Evolutionary conservation across 495 filamentous ascomycete genomes (phyloP).

Genomic region (Rhypophila decipiens): DNA sequence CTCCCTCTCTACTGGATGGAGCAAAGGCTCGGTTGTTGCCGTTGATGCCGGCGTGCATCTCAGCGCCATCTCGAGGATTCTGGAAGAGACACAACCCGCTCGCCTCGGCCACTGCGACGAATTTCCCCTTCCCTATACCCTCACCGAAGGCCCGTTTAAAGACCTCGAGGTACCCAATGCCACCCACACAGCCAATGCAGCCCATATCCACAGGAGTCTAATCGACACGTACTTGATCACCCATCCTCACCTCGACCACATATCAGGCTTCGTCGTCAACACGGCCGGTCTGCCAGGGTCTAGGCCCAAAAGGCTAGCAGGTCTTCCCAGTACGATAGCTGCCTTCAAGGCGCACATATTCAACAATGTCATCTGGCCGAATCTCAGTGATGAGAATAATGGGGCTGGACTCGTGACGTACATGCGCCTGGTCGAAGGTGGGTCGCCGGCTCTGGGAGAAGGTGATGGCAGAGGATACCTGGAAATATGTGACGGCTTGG

Average conservation of each 20-base stretch:
- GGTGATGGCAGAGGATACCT: conserved; percentile 74
- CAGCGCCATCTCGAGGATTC: conserved; percentile 67
- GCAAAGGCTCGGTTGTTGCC: conserved; percentile 71
- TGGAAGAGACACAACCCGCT: conserved; percentile 45
- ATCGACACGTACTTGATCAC: conserved; percentile 87
- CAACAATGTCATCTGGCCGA: conserved; percentile 97
- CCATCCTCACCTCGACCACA: conserved; percentile 90
- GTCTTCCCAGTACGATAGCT: conserved; percentile 73
- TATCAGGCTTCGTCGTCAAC: conserved; percentile 86
- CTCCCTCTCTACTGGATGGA: conserved; percentile 70
- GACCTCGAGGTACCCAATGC: conserved; percentile 59
- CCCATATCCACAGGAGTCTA: conserved; percentile 66
- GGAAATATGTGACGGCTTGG: conserved; percentile 73
- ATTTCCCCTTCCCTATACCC: conserved; percentile 26
- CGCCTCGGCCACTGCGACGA: conserved; percentile 33
- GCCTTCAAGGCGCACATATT: conserved; percentile 92
- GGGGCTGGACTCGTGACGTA: conserved; percentile 90
- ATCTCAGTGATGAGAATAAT: conserved; percentile 91
- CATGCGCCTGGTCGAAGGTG: conserved; percentile 80
- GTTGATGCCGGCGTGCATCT: conserved; percentile 92
- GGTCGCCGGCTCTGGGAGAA: conserved; percentile 69
- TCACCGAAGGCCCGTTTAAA: conserved; percentile 58
- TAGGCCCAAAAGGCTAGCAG: conserved; percentile 75
- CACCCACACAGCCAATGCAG: conserved; percentile 67
- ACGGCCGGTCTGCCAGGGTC: conserved; percentile 72